A percentile compares a stretch with the other conserved stretches of the same genome.
Conservation (phyloP, 495 filamentous ascomycete species). For the Amphirosellinia nigrospora region DNA sequence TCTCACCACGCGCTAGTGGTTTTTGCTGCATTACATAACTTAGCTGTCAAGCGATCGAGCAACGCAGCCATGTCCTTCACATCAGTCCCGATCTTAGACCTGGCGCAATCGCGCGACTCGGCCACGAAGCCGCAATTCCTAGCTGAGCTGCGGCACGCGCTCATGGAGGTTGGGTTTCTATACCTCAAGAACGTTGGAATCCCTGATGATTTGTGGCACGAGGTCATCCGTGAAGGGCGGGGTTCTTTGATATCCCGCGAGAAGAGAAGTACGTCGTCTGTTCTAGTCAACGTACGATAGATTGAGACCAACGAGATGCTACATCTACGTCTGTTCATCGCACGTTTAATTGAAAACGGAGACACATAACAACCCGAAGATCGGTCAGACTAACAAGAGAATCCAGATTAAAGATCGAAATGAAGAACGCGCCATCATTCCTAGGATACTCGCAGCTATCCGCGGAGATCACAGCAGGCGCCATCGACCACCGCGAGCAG, state of each 20-base stretch:
- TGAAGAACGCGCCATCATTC: constrained; percentile 79
- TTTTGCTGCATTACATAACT: background rate
- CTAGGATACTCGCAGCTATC: constrained; percentile 67
- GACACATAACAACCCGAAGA: background rate
- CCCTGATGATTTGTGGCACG: constrained; percentile 64
- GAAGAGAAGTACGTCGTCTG: constrained; percentile 70
- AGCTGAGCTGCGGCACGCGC: constrained; percentile 71
- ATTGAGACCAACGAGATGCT: background rate
- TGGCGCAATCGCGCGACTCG: constrained; percentile 66
- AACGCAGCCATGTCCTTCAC: constrained; percentile 65
- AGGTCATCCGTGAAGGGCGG: constrained; percentile 72
- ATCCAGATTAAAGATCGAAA: constrained; percentile 76
- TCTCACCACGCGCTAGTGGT: background rate
- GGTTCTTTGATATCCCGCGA: constrained; percentile 80
- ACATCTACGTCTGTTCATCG: background rate
- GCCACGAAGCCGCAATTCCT: constrained; percentile 78
- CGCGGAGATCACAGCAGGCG: constrained; percentile 65
- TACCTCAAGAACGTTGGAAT: constrained; percentile 89
- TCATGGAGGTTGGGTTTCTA: constrained; percentile 91
- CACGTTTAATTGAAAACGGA: background rate
- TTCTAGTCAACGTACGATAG: no score
- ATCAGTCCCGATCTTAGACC: constrained; percentile 80
- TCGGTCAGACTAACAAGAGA: background rate
- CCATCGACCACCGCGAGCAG: constrained; percentile 79
- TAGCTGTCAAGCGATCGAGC: background rate